phyloP scores from a whole-genome alignment of 2,329 filamentous ascomycete species.

The Fusarium sp. region DNA sequence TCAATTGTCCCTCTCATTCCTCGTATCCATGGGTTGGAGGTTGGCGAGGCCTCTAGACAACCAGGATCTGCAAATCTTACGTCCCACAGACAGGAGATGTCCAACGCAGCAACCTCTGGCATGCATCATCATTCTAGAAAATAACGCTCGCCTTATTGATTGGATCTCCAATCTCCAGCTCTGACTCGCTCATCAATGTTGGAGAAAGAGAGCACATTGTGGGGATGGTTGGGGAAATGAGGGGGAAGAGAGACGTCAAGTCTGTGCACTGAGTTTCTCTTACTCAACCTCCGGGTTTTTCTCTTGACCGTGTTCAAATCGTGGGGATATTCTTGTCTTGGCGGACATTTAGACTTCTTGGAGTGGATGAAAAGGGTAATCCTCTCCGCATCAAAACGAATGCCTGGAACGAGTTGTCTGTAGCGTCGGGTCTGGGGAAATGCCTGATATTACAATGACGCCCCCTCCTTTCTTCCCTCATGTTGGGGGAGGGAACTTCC shows the following conservation, averaged over 20 bases:
- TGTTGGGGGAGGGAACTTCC: constrained; percentile 12
- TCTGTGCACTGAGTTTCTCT: constrained; percentile 10
- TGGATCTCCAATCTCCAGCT: background rate
- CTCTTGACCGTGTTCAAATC: constrained; percentile 20
- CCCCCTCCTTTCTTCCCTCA: constrained; percentile 1
- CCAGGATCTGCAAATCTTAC: background rate
- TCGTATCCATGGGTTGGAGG: background rate
- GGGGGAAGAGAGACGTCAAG: constrained; percentile 5
- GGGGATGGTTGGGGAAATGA: constrained; percentile 36
- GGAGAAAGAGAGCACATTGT: constrained; percentile 27
- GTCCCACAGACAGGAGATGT: background rate
- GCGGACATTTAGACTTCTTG: constrained; percentile 12
- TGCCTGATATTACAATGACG: constrained; percentile 17
- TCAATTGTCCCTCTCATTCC: background rate
- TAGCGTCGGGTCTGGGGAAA: constrained; percentile 23
- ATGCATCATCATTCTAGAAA: constrained; percentile 21
- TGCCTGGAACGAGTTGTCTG: background rate
- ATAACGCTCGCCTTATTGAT: background rate
- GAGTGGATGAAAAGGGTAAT: background rate
- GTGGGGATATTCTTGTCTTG: constrained; percentile 16
- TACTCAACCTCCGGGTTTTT: constrained; percentile 29
- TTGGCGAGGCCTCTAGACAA: background rate
- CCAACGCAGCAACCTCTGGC: background rate
- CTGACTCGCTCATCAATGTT: constrained; percentile 22
- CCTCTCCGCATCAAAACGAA: constrained; percentile 7